Evolutionary conservation across 2,329 filamentous ascomycete species (phyloP), one percentile per base, ranked within the genome.

Genomic region (Arthrinium puccinioides): DNA sequence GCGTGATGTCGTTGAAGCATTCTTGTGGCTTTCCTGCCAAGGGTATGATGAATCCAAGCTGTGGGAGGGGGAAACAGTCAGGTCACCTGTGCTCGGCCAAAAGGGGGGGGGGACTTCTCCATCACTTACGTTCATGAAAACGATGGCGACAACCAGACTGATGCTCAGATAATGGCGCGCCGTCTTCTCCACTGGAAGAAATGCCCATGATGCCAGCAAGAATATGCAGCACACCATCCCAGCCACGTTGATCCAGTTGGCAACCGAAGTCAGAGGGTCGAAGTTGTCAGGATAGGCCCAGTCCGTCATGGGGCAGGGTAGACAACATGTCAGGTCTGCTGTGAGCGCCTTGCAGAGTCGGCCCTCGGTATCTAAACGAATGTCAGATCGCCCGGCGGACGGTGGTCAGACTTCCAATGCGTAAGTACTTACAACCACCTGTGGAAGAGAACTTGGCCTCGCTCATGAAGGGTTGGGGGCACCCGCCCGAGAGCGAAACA

Each of bases 141-240:
- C 65, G 27, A 90, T 78, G 5, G 78, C 85, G 30, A 85, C 61
- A 5, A 86, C 84, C 36, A 97, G 69, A 57, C 87, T 92, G 46
- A 96, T 83, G 55, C 86, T 96, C 25, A 98, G 69, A 54, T 97
- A 97, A 59, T 98, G 92, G 37, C 89, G 80, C 54, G 87, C 79
- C 6, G 92, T 96, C 66, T 87, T 90, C 51, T 94, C 87, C 18
- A 87, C 78, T 0, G 92, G 89, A 16, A 98, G 69, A 11, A 83
- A 70, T 4, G 78, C 66, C 71, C 88, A 97, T 6, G 87, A 94
- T 6, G 86, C 36, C 13, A 97, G 66, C 39, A 97, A 67, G 53
- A 92, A 90, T 13, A 79, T 53, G 43, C 84, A 83, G 49, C 84
- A 79, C 32, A 82, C 62, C 28, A 88, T 72, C 38, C 87, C 79